Percentiles rank a stretch among this genome's conserved stretches.
Conservation (phyloP, 2,329 filamentous ascomycete species). For the Cladophialophora carrionii region DNA sequence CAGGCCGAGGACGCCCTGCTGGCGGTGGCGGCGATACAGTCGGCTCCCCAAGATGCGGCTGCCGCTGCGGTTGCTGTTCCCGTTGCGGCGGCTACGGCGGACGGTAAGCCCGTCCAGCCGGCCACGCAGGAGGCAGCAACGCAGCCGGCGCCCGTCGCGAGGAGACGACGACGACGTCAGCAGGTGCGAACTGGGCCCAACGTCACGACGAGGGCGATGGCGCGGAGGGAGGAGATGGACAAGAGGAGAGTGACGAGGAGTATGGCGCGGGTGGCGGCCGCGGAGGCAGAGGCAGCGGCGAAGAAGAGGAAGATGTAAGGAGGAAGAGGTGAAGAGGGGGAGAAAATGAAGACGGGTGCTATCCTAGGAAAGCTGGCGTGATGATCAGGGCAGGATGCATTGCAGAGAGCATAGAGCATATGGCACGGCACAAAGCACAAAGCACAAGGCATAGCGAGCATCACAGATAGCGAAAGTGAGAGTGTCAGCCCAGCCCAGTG, state of each 20-base stretch:
- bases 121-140: neutral
- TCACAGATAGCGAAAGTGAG: neutral
- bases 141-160: neutral
- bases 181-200: neutral
- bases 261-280: neutral
- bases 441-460: too few species aligned
- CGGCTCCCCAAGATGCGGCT: neutral
- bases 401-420: neutral
- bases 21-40: neutral
- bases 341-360: neutral
- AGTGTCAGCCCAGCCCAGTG: too few species aligned
- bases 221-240: neutral
- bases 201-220: slow-evolving; percentile 12
- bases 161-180: neutral
- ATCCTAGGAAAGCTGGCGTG: neutral
- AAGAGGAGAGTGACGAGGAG: slow-evolving; percentile 4
- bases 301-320: neutral
- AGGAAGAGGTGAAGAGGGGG: neutral
- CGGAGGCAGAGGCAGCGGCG: too few species aligned
- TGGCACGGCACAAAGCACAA: too few species aligned
- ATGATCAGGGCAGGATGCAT: neutral
- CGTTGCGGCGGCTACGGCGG: neutral
- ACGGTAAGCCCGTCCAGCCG: neutral
- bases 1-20: neutral
- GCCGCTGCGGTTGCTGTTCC: neutral